Base-by-base conservation (phyloP, 2,329 filamentous ascomycete genomes). In the Mollisiaceae sp. region DNA sequence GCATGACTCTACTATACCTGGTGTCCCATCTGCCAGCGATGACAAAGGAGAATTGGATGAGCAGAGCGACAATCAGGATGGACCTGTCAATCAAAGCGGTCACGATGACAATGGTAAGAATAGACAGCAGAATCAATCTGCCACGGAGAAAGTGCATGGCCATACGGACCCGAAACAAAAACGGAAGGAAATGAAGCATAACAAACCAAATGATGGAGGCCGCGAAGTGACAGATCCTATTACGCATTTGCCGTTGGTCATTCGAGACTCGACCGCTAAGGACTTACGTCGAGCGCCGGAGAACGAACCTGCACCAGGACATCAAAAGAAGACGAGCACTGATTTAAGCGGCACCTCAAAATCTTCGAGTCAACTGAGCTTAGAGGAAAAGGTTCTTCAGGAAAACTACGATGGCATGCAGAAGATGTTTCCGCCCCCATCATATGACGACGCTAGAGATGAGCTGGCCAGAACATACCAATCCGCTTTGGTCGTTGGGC, bases 151-250 rank as follows among this genome's bases (percentile, higher is more conserved):
- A 36, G 68, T 65, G 56, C 67, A 66, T 20, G 66, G 69, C 2
- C 64, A 64, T 47, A 55, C 59, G 9, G 70, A 73, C 52, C 67
- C 70, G 15, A 74, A 72, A 59, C 58, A 72, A 45, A 74, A 73
- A 39, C 63, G 71, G 41, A 73, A 73, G 64, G 65, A 60, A 11
- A 74, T 72, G 71, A 71, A 72, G 59, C 62, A 71, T 52, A 71
- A 68, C 27, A 67, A 68, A 47, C 57, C 67, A 27, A 63, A 69
- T 58, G 65, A 69, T 57, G 69, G 69, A 20, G 70, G 67, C 11
- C 79, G 84, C 62, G 79, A 85, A 69, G 84, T 87, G 32, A 87
- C 84, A n/a, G 85, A 87, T 71, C 85, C 84, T 0, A 79, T 87
- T 56, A 87, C 85, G 4, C 85, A 87, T 78, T 76, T 87, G 18